Conservation (phyloP, 768 basidiomycete genomes). For the Phlebiopsis flavidoalba region DNA sequence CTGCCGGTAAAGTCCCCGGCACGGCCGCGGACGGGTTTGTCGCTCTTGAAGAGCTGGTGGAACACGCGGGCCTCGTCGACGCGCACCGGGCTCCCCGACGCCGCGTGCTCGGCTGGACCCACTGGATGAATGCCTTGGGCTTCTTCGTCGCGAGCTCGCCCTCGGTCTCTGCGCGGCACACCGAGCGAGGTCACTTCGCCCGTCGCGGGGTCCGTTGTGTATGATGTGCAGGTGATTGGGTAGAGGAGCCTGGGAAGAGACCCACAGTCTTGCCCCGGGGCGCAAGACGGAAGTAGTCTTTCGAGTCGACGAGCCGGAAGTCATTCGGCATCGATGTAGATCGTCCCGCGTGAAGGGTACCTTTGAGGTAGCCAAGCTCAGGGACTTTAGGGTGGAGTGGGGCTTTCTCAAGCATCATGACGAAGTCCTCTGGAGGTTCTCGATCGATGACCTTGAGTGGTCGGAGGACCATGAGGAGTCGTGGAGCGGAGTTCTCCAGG, state of each 20-base stretch:
- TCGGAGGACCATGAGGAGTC: conserved; percentile 85
- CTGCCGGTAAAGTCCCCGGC: conserved; percentile 80
- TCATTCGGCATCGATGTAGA: conserved; percentile 48
- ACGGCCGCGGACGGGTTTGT: conserved; percentile 65
- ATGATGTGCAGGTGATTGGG: conserved; percentile 91
- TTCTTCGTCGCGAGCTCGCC: conserved; percentile 51
- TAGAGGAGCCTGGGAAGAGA: conserved; percentile 87
- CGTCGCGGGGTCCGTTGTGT: conserved; percentile 66
- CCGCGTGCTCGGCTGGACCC: conserved; percentile 86
- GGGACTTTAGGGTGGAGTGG: conserved; percentile 93
- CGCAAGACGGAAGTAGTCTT: conserved; percentile 95
- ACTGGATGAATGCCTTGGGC: conserved; percentile 62
- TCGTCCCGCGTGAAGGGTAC: no score
- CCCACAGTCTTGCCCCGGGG: conserved; percentile 97
- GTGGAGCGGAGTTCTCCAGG: conserved; percentile 82
- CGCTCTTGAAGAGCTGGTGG: conserved; percentile 90
- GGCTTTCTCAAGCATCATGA: conserved; percentile 80
- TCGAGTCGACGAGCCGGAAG: conserved; percentile 86
- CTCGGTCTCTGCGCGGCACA: conserved; percentile 73
- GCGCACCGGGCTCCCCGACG: conserved; percentile 74
- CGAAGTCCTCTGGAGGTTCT: conserved; percentile 86
- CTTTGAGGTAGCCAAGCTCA: conserved; percentile 88
- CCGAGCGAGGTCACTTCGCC: conserved; percentile 76
- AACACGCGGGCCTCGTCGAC: conserved; percentile 92
- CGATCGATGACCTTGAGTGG: conserved; percentile 90